Conservation (phyloP, 257 asterid genomes). For the Verbascum thapsus region DNA sequence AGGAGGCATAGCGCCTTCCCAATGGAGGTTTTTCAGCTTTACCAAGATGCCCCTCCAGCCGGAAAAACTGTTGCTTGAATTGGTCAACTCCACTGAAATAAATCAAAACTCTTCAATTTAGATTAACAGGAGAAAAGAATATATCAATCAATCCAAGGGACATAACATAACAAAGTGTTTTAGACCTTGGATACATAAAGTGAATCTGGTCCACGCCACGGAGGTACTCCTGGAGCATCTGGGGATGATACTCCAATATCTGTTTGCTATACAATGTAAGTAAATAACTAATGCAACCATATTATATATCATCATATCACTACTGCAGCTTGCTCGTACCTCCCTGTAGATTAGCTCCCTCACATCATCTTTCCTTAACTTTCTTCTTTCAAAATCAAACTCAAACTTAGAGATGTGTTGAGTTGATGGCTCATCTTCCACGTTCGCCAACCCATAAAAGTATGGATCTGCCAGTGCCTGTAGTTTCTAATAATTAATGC, state of each 20-base stretch:
- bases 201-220: slow-evolving; percentile 63
- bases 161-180: too few relatives aligned
- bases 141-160: too few relatives aligned
- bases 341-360: slow-evolving; percentile 74
- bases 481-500: slow-evolving; percentile 17
- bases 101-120: too few relatives aligned
- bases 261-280: slow-evolving; percentile 44
- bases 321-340: slow-evolving; percentile 38
- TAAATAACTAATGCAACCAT: slow-evolving; percentile 23
- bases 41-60: slow-evolving; percentile 54
- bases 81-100: slow-evolving; percentile 61
- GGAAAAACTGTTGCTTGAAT: slow-evolving; percentile 69
- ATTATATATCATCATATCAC: slow-evolving; percentile 4
- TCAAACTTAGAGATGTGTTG: slow-evolving; percentile 67
- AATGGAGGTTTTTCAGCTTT: slow-evolving; percentile 51
- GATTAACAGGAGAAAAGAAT: too few relatives aligned
- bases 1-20: slow-evolving; percentile 65
- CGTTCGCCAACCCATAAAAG: slow-evolving; percentile 57
- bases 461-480: slow-evolving; percentile 77
- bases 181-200: slow-evolving; percentile 95
- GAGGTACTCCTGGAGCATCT: slow-evolving; percentile 80
- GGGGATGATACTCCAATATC: slow-evolving; percentile 95
- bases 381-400: slow-evolving; percentile 70
- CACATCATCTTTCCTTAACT: slow-evolving; percentile 56
- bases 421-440: slow-evolving; percentile 65